Percentiles rank a stretch among this genome's conserved stretches.
Conservation (phyloP, 192 early-diverging fungal species). For the Chytriomyces hyalinus region DNA sequence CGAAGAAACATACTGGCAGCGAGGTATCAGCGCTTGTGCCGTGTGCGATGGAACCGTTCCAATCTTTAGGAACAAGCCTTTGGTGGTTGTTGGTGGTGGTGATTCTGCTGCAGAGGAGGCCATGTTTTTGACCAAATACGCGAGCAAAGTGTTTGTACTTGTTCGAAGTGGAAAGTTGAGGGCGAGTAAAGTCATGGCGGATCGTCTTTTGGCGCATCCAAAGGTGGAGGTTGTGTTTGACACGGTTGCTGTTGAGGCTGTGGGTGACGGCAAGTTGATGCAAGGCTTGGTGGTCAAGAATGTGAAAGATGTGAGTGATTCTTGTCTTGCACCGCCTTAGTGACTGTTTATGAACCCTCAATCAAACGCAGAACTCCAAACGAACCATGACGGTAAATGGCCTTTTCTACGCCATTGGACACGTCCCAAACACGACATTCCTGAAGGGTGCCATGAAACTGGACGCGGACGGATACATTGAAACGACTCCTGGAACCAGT, state of each 20-base stretch:
- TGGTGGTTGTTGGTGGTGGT: slow-evolving; percentile 93
- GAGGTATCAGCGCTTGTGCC: slow-evolving; percentile 95
- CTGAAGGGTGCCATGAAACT: slow-evolving; percentile 69
- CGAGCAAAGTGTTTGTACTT: slow-evolving; percentile 85
- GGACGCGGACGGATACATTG: slow-evolving; percentile 89
- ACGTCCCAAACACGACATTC: slow-evolving; percentile 74
- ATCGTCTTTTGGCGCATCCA: slow-evolving; percentile 78
- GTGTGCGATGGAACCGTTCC: slow-evolving; percentile 98
- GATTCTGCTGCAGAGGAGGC: slow-evolving; percentile 93
- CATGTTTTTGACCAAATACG: slow-evolving; percentile 93
- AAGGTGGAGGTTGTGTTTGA: slow-evolving; percentile 91
- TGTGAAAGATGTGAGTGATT: slow-evolving; percentile 36
- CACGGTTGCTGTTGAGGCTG: slow-evolving; percentile 77
- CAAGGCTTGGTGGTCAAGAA: slow-evolving; percentile 73
- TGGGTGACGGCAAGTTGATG: slow-evolving; percentile 83
- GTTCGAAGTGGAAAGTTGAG: slow-evolving; percentile 91
- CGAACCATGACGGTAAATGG: slow-evolving; percentile 76
- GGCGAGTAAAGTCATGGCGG: slow-evolving; percentile 94
- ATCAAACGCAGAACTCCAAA: slow-evolving; percentile 59
- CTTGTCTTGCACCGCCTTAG: background rate
- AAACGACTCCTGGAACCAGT: slow-evolving; percentile 69
- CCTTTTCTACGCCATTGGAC: slow-evolving; percentile 97
- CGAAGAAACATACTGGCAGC: slow-evolving; percentile 93
- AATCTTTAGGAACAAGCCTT: slow-evolving; percentile 89
- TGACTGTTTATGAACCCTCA: slow-evolving; percentile 10